Base-by-base conservation (phyloP, 2,329 filamentous ascomycete genomes). In the Colletotrichum eremochloae region DNA sequence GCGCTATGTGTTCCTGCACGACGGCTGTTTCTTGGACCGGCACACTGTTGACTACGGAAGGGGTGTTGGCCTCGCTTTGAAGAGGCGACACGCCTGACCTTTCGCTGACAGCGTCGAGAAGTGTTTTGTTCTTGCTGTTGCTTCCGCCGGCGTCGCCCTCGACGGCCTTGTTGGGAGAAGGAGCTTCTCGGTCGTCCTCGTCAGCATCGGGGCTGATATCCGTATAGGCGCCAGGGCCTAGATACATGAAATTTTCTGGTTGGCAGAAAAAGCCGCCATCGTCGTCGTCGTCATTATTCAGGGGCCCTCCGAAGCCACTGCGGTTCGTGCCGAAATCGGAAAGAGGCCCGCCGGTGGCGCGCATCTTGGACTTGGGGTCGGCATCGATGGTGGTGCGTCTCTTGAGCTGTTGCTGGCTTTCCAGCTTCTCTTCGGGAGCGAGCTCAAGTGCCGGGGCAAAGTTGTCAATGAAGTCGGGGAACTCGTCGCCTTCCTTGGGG, bases 401-500 rank as follows among this genome's bases (percentile, higher is more conserved):
- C 66, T 81, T 84, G 38, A 85, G 71, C 77, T 88, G 85, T 75
- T 86, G 84, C 75, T 88, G 86, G 74, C 86, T 87, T 75, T 86
- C 86, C 24, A 88, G 83, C 63, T 80, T 83, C 75, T 89, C 87
- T 74, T 89, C 86, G n/a, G 87, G 87, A 0, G 84, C 81, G 1
- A 89, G 80, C 36, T 81, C 80, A 2, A 83, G 81, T 0, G 77
- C 79, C 0, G 83, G 81, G 4, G 78, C 76, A 14, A 80, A 76
- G 33, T 78, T 78, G 24, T 80, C 79, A 72, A 87, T 76, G 75
- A 83, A 87, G 75, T 88, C 85, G 58, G 88, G 87, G 64, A 87
- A 90, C 79, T 90, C 88, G 75, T 90, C 88, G 74, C 88, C 88
- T 6, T 86, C 84, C 55, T 83, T 83, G 7, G 88, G 88, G 74